A percentile compares a stretch with the other conserved stretches of the same genome.
phyloP scores from a whole-genome alignment of 2,329 filamentous ascomycete species.

The Drechslerella stenobrocha region DNA sequence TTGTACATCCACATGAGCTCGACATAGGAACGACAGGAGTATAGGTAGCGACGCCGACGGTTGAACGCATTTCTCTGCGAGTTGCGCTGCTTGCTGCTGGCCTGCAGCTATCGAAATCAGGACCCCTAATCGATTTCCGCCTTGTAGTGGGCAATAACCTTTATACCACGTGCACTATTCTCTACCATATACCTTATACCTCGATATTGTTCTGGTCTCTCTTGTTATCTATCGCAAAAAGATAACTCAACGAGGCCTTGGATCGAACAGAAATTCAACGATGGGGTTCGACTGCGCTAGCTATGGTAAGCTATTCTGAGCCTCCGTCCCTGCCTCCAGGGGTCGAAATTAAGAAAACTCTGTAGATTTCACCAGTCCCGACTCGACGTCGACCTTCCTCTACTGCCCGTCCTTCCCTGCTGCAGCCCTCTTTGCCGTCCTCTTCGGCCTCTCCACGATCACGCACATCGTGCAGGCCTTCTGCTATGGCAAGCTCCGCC shows the following conservation, averaged over 20 bases:
- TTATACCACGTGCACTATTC: too few species aligned
- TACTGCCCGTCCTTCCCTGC: conserved; percentile 56
- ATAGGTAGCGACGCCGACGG: too few species aligned
- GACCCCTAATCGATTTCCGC: background rate
- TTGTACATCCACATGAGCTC: too few species aligned
- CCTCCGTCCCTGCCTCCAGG: background rate
- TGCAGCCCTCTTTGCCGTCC: conserved; percentile 55
- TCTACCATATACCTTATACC: background rate
- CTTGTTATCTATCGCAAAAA: background rate
- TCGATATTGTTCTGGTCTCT: background rate
- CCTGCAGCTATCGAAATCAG: too few species aligned
- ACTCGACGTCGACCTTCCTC: conserved; percentile 50
- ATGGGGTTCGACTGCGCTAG: conserved; percentile 36
- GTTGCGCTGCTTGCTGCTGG: too few species aligned
- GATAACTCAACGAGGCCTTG: background rate
- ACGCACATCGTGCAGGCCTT: conserved; percentile 56
- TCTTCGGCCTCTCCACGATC: conserved; percentile 55
- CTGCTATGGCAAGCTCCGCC: conserved; percentile 55
- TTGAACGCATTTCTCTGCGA: too few species aligned
- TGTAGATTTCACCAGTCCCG: conserved; percentile 30
- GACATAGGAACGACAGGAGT: too few species aligned
- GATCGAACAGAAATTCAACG: background rate
- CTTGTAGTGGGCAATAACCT: background rate
- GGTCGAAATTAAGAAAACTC: background rate
- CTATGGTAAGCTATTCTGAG: conserved; percentile 19